A percentile compares a stretch with the other conserved stretches of the same genome.
phyloP scores from a whole-genome alignment of 148 eudicot genomes.

The Rhododendron griersonianum region DNA sequence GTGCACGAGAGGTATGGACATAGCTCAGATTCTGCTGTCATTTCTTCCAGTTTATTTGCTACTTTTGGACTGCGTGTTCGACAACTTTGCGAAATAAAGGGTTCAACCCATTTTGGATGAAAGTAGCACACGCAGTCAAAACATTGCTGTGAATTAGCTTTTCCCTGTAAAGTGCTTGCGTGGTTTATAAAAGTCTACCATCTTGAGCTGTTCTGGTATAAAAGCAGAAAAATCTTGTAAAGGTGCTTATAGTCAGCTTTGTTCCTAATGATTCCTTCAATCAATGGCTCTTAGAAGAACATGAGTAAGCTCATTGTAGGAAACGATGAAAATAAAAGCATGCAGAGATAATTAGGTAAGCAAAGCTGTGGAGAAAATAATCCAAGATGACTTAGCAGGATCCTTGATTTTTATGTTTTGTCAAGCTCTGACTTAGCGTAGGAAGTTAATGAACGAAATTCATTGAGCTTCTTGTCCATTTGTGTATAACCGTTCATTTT shows the following conservation, averaged over 20 bases:
- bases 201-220: background rate
- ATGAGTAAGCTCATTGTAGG: background rate
- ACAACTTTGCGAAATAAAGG: background rate
- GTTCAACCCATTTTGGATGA: background rate
- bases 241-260: background rate
- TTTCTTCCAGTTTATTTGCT: background rate
- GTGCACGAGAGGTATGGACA: conserved; percentile 61
- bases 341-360: background rate
- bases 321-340: background rate
- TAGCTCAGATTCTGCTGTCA: conserved; percentile 2
- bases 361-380: background rate
- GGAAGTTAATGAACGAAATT: background rate
- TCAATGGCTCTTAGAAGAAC: background rate
- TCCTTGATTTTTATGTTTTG: background rate
- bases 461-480: background rate
- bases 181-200: background rate
- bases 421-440: background rate
- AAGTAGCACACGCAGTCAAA: background rate
- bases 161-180: background rate
- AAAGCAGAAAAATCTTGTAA: background rate
- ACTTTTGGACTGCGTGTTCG: background rate
- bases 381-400: background rate
- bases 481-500: background rate
- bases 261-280: background rate
- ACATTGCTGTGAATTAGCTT: background rate